These are phyloP conservation scores for Diplodia sapinea DNA, from an alignment of 2,329 filamentous ascomycete genomes.

Conservation along the genomic window DNA sequence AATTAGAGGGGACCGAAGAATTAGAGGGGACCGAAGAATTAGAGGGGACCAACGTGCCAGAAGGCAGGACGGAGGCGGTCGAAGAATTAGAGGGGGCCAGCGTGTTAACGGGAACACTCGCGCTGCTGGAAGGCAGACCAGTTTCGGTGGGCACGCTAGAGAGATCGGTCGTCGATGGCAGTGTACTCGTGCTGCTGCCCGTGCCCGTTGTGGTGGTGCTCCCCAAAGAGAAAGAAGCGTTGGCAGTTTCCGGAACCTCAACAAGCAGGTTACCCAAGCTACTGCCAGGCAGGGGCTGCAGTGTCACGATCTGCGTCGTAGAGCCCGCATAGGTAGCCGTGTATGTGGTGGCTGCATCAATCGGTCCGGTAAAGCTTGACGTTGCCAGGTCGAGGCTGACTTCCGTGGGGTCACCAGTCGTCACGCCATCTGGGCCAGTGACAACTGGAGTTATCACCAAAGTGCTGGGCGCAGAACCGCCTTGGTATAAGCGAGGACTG, in stretches of 20 bases:
- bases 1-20: too few species aligned
- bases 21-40: too few species aligned
- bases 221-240: too few species aligned
- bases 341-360: not conserved
- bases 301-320: not conserved
- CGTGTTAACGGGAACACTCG: too few species aligned
- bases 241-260: not conserved
- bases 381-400: not conserved
- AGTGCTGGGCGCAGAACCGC: not conserved
- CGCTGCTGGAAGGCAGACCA: too few species aligned
- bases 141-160: too few species aligned
- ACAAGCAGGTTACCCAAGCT: not conserved
- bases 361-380: not conserved
- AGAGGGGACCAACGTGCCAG: too few species aligned
- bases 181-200: too few species aligned
- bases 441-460: not conserved
- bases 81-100: too few species aligned
- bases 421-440: not conserved
- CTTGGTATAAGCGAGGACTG: not conserved
- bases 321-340: not conserved
- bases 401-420: not conserved
- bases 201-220: too few species aligned
- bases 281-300: not conserved
- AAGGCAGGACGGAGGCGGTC: too few species aligned
- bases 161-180: too few species aligned